Evolutionary conservation across 176 grass and related monocot species (phyloP), one percentile per base, ranked within the genome.

Genomic region (Canna indica): DNA sequence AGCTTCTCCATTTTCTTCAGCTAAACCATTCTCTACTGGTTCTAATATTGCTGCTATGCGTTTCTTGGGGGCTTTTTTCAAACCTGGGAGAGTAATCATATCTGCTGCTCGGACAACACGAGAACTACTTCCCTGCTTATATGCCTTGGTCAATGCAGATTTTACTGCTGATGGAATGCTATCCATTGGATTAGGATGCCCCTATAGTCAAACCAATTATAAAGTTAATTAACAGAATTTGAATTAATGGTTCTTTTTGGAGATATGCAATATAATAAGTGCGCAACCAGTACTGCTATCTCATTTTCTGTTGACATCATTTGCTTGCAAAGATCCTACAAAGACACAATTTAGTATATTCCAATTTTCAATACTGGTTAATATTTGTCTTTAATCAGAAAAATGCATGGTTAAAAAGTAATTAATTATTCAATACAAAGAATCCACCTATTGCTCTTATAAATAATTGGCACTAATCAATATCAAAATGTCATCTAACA

Each of bases 11-110:
- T 88, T 99, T 90, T 99, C 94, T 77, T 82, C 85, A 46, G 80
- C 81, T 73, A 81, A 41, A 81, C 83, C 91, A 79, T 77, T 80
- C 76, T 86, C 95, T 65, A 86, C 83, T 68, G 95, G 90, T 81
- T 99, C 95, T 69, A 99, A 76, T 25, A 99, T 94, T 71, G 95
- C 95, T 46, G 84, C 87, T 48, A 99, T 88, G 54, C 86, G 89
- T 69, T 99, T 99, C 74, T 93, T 99, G 25, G 91, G 75, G 60
- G 90, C 84, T 27, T 90, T 99, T 59, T 88, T 99, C 68, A 94
- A 71, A 60, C 95, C 90, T 24, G 90, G 86, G 44, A 99, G 84
- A 70, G 73, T 84, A 74, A 99, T 82, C 62, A 88, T 58, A 85
- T 99, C 95, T 80, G 95, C 95, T 73, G 87, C 70, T 65, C 90